Evolutionary conservation across 1,139 yeast species (phyloP), one percentile per base, ranked within the genome.

Genomic region (Candida labiduridarum): DNA sequence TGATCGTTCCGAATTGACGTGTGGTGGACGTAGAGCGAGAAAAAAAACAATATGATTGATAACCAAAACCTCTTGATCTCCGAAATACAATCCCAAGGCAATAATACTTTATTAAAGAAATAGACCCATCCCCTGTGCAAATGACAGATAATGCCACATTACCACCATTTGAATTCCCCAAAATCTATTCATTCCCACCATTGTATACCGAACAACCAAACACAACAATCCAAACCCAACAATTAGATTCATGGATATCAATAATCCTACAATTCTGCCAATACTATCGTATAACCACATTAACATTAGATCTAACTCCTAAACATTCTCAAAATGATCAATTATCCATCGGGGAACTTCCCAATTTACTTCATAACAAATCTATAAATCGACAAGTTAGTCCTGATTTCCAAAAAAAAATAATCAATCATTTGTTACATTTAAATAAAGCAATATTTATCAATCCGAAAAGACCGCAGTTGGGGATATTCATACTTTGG

Each of bases 201-300:
- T 82, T 94, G 59, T 94, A 86, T 69, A 94, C 98, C 5, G 78
- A 83, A 52, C 99, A 94, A 67, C 91, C 95, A 35, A 94, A 94
- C 60, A 80, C 84, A 43, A 84, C 89, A 16, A 86, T 96, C 2
- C 80, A 88, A 71, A 78, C 80, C 36, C 85, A 90, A 19, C 99
- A 94, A 77, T 52, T 74, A 78, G 63, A 77, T 78, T 45, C 77
- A 36, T 76, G 81, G 81, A 58, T 71, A 46, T 64, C 65, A 44
- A 65, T 76, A 14, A 59, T 76, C 3, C 65, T 87, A 25, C 73
- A 76, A 4, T 89, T 82, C 59, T 87, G 96, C 62, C 77, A 80
- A 57, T 74, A 69, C 53, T 72, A 83, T 58, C 75, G 75, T 50
- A 73, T 84, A n/a, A 68, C 70, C 19, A 68, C 76, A 3, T 49